Conservation (phyloP, 441 rosid genomes). For the Erodium chrysanthum region DNA sequence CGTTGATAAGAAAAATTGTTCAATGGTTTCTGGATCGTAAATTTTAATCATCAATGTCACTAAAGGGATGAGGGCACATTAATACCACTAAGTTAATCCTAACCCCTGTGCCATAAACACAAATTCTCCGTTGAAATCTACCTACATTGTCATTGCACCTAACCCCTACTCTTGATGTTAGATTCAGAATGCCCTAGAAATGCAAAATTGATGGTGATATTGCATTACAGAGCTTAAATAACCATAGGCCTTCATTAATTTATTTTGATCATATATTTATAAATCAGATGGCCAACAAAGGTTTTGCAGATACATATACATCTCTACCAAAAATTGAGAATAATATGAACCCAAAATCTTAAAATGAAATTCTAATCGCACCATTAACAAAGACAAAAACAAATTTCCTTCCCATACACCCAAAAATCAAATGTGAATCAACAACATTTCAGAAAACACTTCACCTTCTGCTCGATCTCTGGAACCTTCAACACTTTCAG, state of each 20-base stretch:
- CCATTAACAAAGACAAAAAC: neutral
- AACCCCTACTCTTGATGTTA: neutral
- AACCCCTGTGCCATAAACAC: neutral
- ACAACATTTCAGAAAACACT: neutral
- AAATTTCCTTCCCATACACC: neutral
- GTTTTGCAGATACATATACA: neutral
- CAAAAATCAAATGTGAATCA: conserved; percentile 8
- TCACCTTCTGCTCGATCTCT: conserved; percentile 93
- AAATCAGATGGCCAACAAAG: neutral
- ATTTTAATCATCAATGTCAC: neutral
- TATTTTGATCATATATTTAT: no score
- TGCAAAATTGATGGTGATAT: neutral
- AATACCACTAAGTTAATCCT: neutral
- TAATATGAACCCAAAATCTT: neutral
- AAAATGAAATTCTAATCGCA: neutral
- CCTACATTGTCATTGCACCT: no score
- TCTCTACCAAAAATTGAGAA: neutral
- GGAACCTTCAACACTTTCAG: conserved; percentile 95
- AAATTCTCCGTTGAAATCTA: neutral
- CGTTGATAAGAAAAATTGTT: neutral
- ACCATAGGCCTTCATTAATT: neutral
- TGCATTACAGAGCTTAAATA: neutral
- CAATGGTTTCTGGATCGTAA: neutral
- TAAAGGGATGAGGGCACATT: neutral
- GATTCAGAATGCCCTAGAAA: neutral